Percentiles rank a stretch among this genome's conserved stretches.
Conservation (phyloP, 2,329 filamentous ascomycete genomes). For the Leptographium wingfieldii region DNA sequence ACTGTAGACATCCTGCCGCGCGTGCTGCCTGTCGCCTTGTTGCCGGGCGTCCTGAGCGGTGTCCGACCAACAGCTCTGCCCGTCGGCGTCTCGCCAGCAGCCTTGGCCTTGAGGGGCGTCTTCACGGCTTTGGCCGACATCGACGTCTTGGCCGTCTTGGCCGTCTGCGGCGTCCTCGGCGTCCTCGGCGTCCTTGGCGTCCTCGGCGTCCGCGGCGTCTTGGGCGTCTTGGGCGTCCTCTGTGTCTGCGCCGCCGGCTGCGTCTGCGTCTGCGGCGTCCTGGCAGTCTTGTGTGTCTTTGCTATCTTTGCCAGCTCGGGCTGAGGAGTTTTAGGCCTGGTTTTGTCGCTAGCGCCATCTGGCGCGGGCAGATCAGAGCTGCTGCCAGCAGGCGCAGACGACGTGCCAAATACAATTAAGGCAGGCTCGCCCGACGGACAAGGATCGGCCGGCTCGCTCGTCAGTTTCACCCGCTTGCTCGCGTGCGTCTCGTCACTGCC, state of each 20-base stretch:
- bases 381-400: not conserved
- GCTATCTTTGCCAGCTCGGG: conserved; percentile 10
- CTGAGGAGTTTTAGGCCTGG: not conserved
- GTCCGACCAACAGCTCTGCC: not conserved
- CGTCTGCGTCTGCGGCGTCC: conserved; percentile 6
- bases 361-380: not conserved
- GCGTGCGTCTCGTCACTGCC: conserved; percentile 15
- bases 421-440: not conserved
- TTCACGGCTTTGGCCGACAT: conserved; percentile 4
- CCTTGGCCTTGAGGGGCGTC: not conserved
- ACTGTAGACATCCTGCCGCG: conserved; percentile 9
- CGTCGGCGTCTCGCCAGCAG: not conserved
- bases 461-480: conserved; percentile 25
- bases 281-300: conserved; percentile 5
- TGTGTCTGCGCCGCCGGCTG: not conserved
- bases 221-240: conserved; percentile 11
- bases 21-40: conserved; percentile 6
- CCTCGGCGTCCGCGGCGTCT: conserved; percentile 2
- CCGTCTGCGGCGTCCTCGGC: conserved; percentile 7
- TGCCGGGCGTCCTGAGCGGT: not conserved
- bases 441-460: conserved; percentile 2
- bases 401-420: not conserved
- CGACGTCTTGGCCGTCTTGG: not conserved
- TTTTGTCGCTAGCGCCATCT: not conserved
- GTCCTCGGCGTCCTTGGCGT: not conserved